phyloP scores from a whole-genome alignment of 495 filamentous ascomycete genomes.

The Recurvomyces mirabilis region DNA sequence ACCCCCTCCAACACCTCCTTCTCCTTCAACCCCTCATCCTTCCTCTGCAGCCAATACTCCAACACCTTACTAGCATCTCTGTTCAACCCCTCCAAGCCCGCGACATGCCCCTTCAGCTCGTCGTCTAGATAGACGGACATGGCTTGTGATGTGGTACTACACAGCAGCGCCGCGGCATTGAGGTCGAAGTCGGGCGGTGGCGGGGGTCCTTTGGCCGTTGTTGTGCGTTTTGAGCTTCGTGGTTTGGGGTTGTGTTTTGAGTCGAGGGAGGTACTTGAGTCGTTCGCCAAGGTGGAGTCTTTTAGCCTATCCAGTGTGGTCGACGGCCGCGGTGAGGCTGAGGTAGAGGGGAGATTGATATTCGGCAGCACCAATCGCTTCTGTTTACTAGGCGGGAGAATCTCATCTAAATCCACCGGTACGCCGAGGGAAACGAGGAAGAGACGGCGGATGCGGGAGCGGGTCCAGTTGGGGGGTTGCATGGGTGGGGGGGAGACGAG shows the following conservation, averaged over 20 bases:
- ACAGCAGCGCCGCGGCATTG: constrained; percentile 63
- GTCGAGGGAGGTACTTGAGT: constrained; percentile 34
- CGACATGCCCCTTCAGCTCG: constrained; percentile 67
- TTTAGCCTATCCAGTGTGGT: constrained; percentile 42
- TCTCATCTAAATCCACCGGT: constrained; percentile 93
- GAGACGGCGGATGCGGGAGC: constrained; percentile 85
- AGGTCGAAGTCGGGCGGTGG: constrained; percentile 69
- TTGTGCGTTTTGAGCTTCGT: constrained; percentile 26
- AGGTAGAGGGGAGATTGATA: constrained; percentile 43
- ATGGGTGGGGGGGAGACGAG: constrained; percentile 88
- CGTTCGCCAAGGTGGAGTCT: constrained; percentile 34
- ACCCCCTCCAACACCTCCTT: constrained; percentile 95
- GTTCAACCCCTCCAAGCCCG: constrained; percentile 55
- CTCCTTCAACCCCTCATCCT: constrained; percentile 74
- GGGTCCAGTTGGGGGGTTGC: constrained; percentile 95
- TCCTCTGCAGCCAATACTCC: constrained; percentile 78
- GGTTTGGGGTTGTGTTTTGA: constrained; percentile 36
- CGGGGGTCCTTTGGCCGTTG: constrained; percentile 39
- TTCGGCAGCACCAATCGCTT: constrained; percentile 94
- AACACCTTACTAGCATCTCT: constrained; percentile 61
- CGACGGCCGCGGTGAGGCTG: constrained; percentile 33
- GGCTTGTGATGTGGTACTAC: constrained; percentile 72
- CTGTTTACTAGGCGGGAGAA: constrained; percentile 89
- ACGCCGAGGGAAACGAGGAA: constrained; percentile 95
- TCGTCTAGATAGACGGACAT: constrained; percentile 59